Evolutionary conservation across 768 basidiomycete genomes (phyloP).

Genomic region (Leccinum ochraceum): DNA sequence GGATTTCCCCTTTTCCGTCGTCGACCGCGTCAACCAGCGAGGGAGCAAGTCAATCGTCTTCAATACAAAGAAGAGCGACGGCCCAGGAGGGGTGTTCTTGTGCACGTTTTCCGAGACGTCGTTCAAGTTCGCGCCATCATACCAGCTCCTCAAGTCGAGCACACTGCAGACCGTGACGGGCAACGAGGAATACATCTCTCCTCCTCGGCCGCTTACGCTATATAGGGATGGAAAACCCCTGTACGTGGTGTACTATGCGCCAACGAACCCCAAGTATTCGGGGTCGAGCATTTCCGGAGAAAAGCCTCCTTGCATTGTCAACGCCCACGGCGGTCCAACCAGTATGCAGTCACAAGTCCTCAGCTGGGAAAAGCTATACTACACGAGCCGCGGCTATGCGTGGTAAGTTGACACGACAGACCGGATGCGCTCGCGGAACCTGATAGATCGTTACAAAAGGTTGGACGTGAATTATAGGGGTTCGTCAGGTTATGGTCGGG

Average conservation of each 20-base stretch:
- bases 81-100: constrained; percentile 31
- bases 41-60: constrained; percentile 34
- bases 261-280: constrained; percentile 60
- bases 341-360: constrained; percentile 45
- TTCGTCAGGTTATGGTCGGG: constrained; percentile 70
- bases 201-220: constrained; percentile 49
- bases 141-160: constrained; percentile 25
- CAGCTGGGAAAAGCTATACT: constrained; percentile 58
- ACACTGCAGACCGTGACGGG: constrained; percentile 18
- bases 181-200: constrained; percentile 41
- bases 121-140: constrained; percentile 20
- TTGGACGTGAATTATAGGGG: constrained; percentile 79
- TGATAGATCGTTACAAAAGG: constrained; percentile 34
- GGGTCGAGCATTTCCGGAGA: constrained; percentile 50
- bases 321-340: constrained; percentile 77
- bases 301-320: constrained; percentile 66
- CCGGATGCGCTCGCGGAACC: background rate
- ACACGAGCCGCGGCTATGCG: constrained; percentile 71
- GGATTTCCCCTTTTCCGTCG: constrained; percentile 37
- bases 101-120: constrained; percentile 28
- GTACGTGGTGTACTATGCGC: constrained; percentile 67
- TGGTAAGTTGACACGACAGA: constrained; percentile 45
- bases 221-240: constrained; percentile 40
- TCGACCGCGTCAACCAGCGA: constrained; percentile 26
- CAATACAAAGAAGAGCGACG: constrained; percentile 34